A percentile compares a stretch with the other conserved stretches of the same genome.
These are phyloP conservation scores for Mrakia frigida DNA, from an alignment of 768 basidiomycete genomes.

Conservation along the genomic window DNA sequence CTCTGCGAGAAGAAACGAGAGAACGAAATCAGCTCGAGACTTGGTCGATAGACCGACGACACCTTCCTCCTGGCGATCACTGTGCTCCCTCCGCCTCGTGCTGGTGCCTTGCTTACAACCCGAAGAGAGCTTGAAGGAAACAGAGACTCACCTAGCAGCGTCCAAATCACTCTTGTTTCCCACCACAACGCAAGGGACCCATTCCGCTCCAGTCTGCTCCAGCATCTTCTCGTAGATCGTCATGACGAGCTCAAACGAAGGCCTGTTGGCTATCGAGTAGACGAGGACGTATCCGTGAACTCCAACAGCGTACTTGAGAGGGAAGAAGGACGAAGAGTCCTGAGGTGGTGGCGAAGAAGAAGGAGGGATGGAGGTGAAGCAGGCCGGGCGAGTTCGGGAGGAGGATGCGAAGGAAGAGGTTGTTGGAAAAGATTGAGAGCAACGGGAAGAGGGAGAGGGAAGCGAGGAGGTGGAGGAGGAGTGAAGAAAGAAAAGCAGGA, in stretches of 20 bases:
- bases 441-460: neutral
- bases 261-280: conserved; percentile 32
- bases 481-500: neutral
- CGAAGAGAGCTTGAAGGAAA: neutral
- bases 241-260: conserved; percentile 31
- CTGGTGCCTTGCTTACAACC: neutral
- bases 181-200: conserved; percentile 31
- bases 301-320: conserved; percentile 33
- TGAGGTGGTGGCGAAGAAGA: neutral
- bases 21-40: neutral
- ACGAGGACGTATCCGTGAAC: conserved; percentile 33
- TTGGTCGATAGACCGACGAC: neutral
- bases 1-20: conserved; percentile 5
- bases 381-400: neutral
- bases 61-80: neutral
- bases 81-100: neutral
- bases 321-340: conserved; percentile 33
- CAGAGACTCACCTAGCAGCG: conserved; percentile 11
- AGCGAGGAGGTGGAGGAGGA: neutral
- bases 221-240: conserved; percentile 34
- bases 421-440: neutral
- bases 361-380: neutral
- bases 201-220: conserved; percentile 33
- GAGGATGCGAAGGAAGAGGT: neutral
- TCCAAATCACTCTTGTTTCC: conserved; percentile 33